phyloP scores from a whole-genome alignment of 2,329 filamentous ascomycete species.

The Helotiales sp. region DNA sequence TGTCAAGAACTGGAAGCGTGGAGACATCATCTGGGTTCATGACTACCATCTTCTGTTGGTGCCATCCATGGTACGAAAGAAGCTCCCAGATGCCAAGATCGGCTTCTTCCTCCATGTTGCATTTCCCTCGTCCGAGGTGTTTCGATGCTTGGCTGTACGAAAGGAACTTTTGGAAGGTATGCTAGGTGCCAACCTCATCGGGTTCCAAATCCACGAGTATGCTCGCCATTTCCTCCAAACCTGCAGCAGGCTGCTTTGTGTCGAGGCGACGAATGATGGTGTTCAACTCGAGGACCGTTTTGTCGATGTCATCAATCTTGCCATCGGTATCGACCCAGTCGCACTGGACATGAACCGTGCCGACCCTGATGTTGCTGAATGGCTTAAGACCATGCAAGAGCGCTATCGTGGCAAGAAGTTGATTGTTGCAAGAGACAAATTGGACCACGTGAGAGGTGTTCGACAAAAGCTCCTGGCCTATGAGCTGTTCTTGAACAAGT shows the following conservation, averaged over 20 bases:
- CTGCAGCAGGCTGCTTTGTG: conserved; percentile 87
- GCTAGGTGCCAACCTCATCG: conserved; percentile 88
- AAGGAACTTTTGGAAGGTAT: conserved; percentile 90
- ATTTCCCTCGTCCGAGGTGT: conserved; percentile 95
- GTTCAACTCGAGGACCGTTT: conserved; percentile 92
- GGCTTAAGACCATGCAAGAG: conserved; percentile 80
- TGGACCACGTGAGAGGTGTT: conserved; percentile 90
- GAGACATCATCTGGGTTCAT: conserved; percentile 92
- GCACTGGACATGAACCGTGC: conserved; percentile 74
- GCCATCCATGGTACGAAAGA: conserved; percentile 85
- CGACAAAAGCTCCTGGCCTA: conserved; percentile 89
- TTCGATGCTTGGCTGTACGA: conserved; percentile 86
- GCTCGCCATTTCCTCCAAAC: conserved; percentile 94
- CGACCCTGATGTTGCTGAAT: conserved; percentile 74
- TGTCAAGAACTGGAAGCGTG: conserved; percentile 88
- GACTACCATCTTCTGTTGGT: conserved; percentile 94
- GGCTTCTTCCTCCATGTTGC: conserved; percentile 95
- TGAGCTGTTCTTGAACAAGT: conserved; percentile 91
- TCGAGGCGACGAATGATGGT: conserved; percentile 87
- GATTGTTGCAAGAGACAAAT: conserved; percentile 92
- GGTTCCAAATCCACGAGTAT: conserved; percentile 94
- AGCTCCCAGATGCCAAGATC: conserved; percentile 90
- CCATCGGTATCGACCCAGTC: conserved; percentile 89
- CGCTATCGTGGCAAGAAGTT: conserved; percentile 87
- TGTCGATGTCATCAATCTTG: conserved; percentile 81